Evolutionary conservation across 192 early-diverging fungal species (phyloP).

Genomic region (Coemansia sp.): DNA sequence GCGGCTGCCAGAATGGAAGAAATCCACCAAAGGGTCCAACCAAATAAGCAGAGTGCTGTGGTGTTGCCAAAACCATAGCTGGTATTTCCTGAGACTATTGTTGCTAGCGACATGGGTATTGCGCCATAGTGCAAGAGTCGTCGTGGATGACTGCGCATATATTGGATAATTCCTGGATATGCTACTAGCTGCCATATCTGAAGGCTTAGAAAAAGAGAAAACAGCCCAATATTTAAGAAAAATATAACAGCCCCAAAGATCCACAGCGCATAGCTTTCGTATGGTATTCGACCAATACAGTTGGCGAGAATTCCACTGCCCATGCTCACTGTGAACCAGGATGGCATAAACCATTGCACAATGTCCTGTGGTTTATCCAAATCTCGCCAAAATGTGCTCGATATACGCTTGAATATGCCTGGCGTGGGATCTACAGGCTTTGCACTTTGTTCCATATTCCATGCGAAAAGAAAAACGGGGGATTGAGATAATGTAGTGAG

Average conservation of each 20-base stretch:
- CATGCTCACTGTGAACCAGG: conserved; percentile 55
- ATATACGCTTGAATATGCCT: too few relatives aligned
- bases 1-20: conserved; percentile 26
- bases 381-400: conserved; percentile 2
- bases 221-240: conserved; percentile 31
- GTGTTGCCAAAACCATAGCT: conserved; percentile 1
- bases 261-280: conserved; percentile 16
- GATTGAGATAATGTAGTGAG: too few relatives aligned
- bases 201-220: conserved; percentile 14
- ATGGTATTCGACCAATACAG: conserved; percentile 31
- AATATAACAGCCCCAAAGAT: conserved; percentile 26
- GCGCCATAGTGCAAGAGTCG: conserved; percentile 53
- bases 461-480: too few relatives aligned
- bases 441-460: too few relatives aligned
- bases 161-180: conserved; percentile 26
- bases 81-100: conserved; percentile 24
- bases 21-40: conserved; percentile 42
- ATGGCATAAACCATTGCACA: conserved; percentile 51
- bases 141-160: conserved; percentile 39
- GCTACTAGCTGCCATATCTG: conserved; percentile 21
- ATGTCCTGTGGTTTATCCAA: conserved; percentile 10
- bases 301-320: conserved; percentile 54
- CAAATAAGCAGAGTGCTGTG: neutral
- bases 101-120: conserved; percentile 49
- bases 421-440: too few relatives aligned